phyloP scores from a whole-genome alignment of 208 protist species.

The Willaertia magna region DNA sequence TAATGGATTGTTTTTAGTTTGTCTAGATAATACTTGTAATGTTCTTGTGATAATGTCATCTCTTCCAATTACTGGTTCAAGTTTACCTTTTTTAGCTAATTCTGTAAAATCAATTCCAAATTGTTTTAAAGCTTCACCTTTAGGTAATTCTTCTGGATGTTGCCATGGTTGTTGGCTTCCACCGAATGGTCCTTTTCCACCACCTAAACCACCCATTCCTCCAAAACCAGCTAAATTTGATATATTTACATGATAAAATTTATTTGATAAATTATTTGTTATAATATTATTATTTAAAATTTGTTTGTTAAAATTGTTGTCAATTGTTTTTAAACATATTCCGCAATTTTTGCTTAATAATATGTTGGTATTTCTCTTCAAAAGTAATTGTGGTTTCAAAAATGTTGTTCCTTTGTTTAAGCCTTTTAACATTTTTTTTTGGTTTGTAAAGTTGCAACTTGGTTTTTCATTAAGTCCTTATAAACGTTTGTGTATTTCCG shows the following conservation, averaged over 20 bases:
- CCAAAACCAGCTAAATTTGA: background rate
- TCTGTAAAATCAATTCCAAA: constrained; percentile 60
- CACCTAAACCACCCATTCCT: background rate
- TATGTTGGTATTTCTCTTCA: too few species aligned
- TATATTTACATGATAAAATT: background rate
- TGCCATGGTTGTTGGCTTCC: background rate
- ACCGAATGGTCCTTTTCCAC: too few species aligned
- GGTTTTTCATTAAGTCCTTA: too few species aligned
- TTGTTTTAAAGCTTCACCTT: constrained; percentile 38
- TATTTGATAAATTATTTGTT: background rate
- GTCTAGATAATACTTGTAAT: constrained; percentile 40
- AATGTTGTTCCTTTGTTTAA: too few species aligned
- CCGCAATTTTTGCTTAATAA: too few species aligned
- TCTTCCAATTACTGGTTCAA: constrained; percentile 74
- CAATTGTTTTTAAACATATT: too few species aligned
- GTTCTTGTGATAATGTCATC: constrained; percentile 77
- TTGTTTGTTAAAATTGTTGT: too few species aligned
- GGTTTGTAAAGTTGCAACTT: too few species aligned
- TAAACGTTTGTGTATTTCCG: too few species aligned
- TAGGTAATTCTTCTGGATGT: background rate
- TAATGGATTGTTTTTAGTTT: constrained; percentile 87
- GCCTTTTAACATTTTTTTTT: too few species aligned
- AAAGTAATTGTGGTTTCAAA: too few species aligned
- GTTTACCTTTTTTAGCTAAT: constrained; percentile 43
- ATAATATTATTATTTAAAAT: too few species aligned